These are phyloP conservation scores for Lentinula raphanica DNA, from an alignment of 768 basidiomycete genomes.

Conservation along the genomic window DNA sequence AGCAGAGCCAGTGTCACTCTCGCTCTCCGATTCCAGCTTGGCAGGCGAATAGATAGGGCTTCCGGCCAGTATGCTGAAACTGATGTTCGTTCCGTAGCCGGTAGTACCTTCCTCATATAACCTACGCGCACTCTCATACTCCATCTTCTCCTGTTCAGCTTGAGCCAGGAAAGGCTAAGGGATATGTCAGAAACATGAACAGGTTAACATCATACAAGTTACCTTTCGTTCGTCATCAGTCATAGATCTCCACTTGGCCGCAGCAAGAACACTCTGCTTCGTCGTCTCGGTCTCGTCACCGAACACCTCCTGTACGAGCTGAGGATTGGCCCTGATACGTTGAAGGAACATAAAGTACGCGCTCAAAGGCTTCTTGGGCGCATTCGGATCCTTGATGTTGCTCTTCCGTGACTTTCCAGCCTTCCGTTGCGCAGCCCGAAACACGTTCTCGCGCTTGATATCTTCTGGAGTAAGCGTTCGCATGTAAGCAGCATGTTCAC, in stretches of 20 bases:
- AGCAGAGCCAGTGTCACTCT: constrained; percentile 54
- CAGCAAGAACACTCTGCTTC: constrained; percentile 90
- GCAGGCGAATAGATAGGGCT: constrained; percentile 61
- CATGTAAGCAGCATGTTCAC: constrained; percentile 81
- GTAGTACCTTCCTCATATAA: constrained; percentile 82
- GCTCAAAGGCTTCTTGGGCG: constrained; percentile 90
- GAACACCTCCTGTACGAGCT: constrained; percentile 75
- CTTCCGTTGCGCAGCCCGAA: constrained; percentile 87
- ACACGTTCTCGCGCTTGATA: constrained; percentile 90
- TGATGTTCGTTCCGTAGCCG: constrained; percentile 67
- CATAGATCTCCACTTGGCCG: constrained; percentile 90
- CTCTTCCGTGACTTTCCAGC: constrained; percentile 89
- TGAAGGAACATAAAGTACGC: constrained; percentile 96
- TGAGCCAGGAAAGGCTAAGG: constrained; percentile 84
- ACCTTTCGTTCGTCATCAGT: constrained; percentile 92
- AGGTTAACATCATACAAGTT: constrained; percentile 12
- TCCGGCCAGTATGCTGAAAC: constrained; percentile 74
- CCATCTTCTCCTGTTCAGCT: constrained; percentile 93
- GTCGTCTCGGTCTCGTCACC: constrained; percentile 91
- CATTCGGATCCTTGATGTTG: constrained; percentile 96
- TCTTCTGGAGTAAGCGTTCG: constrained; percentile 86
- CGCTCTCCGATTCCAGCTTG: constrained; percentile 62
- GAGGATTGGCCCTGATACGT: constrained; percentile 75
- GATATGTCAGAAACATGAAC: neutral
- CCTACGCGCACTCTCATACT: constrained; percentile 82